Evolutionary conservation across 169 alveolate species (phyloP), one percentile per base, ranked within the genome.

Genomic region (Babesia caballi): DNA sequence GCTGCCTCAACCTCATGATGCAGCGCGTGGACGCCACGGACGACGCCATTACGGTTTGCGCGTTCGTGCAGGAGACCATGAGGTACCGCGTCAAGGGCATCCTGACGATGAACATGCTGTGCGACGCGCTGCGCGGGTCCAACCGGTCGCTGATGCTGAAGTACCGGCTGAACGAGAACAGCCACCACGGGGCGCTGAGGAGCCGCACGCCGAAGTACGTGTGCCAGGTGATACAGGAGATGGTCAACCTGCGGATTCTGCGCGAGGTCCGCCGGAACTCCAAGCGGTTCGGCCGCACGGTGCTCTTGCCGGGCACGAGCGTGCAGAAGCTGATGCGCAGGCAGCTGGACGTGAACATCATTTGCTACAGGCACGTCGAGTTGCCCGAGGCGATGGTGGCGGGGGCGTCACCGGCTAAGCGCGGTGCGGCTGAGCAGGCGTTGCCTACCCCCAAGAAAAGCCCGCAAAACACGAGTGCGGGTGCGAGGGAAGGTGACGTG

Each of bases 41-140:
- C 25, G 88, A 80, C 47, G 88, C 88, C 25, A 4, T 23, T 14
- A 33, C 28, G 11, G 59, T 80, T 12, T 40, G 54, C 35, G 27
- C 38, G 9, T 71, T 80, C n/a, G 88, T 80, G 35, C 33, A 54
- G 2, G 76, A 69, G 19, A 30, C 71, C 19, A 80, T 70, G 84
- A 8, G 7, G 11, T 33, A 47, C 49, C 56, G 76, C 30, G 35
- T 19, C 32, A 80, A 80, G 47, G 70, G 72, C 35, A 49, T 80
- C 19, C 53, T 80, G 28, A 80, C 88, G 15, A 53, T 70, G 51
- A 69, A 44, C 35, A 80, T 80, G 12, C 28, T 80, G 36, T 67
- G 73, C 33, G 83, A 80, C 65, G 82, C 88, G 44, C 52, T 80
- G 21, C n/a, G 84, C 3, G 88, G 88, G 40, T 80, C 83, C 25